Evolutionary conservation across 441 rosid genomes (phyloP).

Genomic region (Populus hybrid): DNA sequence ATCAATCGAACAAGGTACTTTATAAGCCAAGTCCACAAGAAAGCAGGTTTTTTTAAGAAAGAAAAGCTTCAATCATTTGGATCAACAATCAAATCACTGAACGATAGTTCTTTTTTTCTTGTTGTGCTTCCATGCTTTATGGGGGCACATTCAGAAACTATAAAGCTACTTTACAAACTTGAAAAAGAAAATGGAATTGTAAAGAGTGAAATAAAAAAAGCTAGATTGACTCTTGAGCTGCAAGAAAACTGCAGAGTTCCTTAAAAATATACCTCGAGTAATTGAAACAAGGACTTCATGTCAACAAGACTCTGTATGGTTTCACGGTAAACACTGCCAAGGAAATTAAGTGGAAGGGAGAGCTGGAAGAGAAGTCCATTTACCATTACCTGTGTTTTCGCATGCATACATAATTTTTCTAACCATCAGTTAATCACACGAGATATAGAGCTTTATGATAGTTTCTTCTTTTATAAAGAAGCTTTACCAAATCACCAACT

Average conservation of each 20-base stretch:
- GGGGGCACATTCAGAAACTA: background rate
- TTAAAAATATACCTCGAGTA: slow-evolving; percentile 67
- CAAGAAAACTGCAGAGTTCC: slow-evolving; percentile 11
- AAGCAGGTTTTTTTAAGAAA: background rate
- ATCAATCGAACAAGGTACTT: slow-evolving; percentile 16
- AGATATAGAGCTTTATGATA: background rate
- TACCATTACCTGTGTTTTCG: slow-evolving; percentile 85
- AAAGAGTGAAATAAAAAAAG: background rate
- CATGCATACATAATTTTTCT: slow-evolving; percentile 18
- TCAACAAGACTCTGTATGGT: slow-evolving; percentile 93
- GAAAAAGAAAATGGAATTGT: background rate
- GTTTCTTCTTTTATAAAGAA: slow-evolving; percentile 6
- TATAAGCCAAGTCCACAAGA: background rate
- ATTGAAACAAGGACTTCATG: slow-evolving; percentile 84
- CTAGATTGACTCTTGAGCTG: slow-evolving; percentile 7
- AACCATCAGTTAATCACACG: slow-evolving; percentile 14
- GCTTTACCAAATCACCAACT: slow-evolving; percentile 88
- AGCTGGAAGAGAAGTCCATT: slow-evolving; percentile 96
- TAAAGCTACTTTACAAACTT: background rate
- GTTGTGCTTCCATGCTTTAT: background rate
- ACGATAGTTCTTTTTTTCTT: background rate
- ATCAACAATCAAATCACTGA: background rate
- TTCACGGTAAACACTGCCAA: slow-evolving; percentile 96
- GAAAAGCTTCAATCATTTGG: background rate
- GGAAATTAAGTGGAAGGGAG: slow-evolving; percentile 91